These are phyloP conservation scores for Fonsecaea pedrosoi DNA, from an alignment of 2,329 filamentous ascomycete genomes.

Conservation along the genomic window DNA sequence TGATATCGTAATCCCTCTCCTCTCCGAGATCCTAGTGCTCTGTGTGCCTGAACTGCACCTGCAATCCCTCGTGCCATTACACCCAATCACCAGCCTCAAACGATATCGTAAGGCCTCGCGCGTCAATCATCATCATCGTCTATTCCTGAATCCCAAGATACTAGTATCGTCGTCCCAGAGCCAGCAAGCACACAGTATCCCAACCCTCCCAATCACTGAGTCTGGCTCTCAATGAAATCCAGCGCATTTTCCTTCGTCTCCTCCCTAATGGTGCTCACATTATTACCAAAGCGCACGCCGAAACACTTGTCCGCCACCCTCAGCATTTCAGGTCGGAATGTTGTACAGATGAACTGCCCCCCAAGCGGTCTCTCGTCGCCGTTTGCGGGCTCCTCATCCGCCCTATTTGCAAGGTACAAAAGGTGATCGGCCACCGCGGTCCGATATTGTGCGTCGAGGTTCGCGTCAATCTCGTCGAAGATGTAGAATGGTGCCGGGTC, in stretches of 20 bases:
- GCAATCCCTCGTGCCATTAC: background rate
- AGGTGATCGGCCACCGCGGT: slow-evolving; percentile 93
- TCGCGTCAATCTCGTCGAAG: slow-evolving; percentile 98
- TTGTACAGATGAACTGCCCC: slow-evolving; percentile 96
- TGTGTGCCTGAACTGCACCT: background rate
- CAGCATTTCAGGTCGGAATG: slow-evolving; percentile 96
- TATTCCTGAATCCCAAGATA: background rate
- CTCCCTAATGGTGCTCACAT: slow-evolving; percentile 92
- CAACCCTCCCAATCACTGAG: slow-evolving; percentile 29
- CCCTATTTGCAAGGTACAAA: slow-evolving; percentile 73
- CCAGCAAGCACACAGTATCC: background rate
- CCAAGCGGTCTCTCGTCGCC: slow-evolving; percentile 45
- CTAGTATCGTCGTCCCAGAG: background rate
- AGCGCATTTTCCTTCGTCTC: slow-evolving; percentile 86
- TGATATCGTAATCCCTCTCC: background rate
- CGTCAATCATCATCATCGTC: background rate
- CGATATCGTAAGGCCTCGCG: background rate
- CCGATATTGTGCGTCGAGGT: slow-evolving; percentile 95
- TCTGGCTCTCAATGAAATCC: slow-evolving; percentile 91
- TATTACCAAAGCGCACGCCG: slow-evolving; percentile 87
- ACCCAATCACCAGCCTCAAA: background rate
- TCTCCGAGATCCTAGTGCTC: background rate
- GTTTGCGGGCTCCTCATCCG: slow-evolving; percentile 58
- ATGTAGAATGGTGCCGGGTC: slow-evolving; percentile 98
- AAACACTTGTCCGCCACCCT: slow-evolving; percentile 97